These are phyloP conservation scores for Coemansia sp. DNA, from an alignment of 192 early-diverging fungal species.

Conservation along the genomic window DNA sequence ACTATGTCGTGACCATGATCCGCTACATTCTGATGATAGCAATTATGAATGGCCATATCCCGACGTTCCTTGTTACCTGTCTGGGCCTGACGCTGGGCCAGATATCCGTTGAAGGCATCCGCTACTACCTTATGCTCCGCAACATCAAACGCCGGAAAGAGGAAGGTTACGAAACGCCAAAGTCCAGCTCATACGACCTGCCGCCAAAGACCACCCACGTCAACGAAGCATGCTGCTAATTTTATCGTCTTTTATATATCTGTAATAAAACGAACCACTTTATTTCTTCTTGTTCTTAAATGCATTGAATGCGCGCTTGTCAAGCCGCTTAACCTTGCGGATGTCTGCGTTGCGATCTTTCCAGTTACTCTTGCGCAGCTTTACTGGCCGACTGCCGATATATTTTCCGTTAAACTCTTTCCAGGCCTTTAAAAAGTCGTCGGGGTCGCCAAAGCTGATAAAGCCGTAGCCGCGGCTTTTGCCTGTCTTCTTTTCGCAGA, in stretches of 20 bases:
- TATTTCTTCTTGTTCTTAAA: slow-evolving; percentile 30
- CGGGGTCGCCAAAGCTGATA: slow-evolving; percentile 84
- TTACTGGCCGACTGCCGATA: slow-evolving; percentile 92
- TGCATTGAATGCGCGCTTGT: slow-evolving; percentile 39
- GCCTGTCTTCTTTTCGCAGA: slow-evolving; percentile 77
- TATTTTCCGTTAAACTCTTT: slow-evolving; percentile 98
- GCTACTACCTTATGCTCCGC: slow-evolving; percentile 34
- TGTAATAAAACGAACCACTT: not conserved
- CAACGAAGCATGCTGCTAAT: slow-evolving; percentile 42
- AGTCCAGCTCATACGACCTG: slow-evolving; percentile 13
- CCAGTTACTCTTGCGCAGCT: slow-evolving; percentile 90
- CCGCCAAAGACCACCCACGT: slow-evolving; percentile 25
- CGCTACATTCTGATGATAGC: slow-evolving; percentile 52
- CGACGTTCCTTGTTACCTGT: slow-evolving; percentile 34
- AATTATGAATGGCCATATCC: slow-evolving; percentile 36
- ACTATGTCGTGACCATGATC: slow-evolving; percentile 44
- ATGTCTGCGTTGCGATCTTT: slow-evolving; percentile 83
- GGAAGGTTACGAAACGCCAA: slow-evolving; percentile 9
- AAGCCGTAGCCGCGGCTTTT: slow-evolving; percentile 95
- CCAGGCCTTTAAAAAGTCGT: slow-evolving; percentile 91
- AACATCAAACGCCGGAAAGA: slow-evolving; percentile 7
- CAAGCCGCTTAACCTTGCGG: slow-evolving; percentile 46
- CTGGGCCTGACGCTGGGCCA: slow-evolving; percentile 47
- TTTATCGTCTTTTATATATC: not conserved
- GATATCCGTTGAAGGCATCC: slow-evolving; percentile 36